Percentiles rank a stretch among this genome's conserved stretches.
Conservation (phyloP, 2,329 filamentous ascomycete species). For the Monilinia polystroma region DNA sequence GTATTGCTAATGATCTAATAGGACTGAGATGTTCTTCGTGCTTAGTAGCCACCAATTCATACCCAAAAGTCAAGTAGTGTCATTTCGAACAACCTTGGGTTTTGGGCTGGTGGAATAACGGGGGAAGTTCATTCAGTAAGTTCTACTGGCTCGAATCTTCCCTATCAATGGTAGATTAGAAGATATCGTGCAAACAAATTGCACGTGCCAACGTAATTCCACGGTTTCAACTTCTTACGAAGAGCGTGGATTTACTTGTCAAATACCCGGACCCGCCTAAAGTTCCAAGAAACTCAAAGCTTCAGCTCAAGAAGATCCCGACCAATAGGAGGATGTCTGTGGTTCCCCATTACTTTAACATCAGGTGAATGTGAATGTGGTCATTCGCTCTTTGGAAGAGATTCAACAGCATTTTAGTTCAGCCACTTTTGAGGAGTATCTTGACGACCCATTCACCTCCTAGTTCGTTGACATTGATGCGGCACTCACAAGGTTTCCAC, state of each 20-base stretch:
- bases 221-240: too few relatives aligned
- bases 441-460: background rate
- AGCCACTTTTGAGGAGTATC: background rate
- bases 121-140: background rate
- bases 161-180: too few relatives aligned
- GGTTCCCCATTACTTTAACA: too few relatives aligned
- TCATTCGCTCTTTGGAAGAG: too few relatives aligned
- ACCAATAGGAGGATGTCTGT: too few relatives aligned
- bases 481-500: background rate
- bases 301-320: too few relatives aligned
- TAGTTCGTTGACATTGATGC: background rate
- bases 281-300: too few relatives aligned
- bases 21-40: background rate
- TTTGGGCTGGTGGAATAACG: background rate
- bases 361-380: too few relatives aligned
- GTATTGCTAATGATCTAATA: background rate
- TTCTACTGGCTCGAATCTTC: background rate
- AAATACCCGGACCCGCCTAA: too few relatives aligned
- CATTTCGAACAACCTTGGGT: background rate
- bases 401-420: too few relatives aligned
- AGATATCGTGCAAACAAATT: background rate
- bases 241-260: too few relatives aligned
- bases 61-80: background rate
- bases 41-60: background rate
- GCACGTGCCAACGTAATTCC: too few relatives aligned